Conservation (phyloP, 305 asterid genomes). For the Fraxinus baroniana region DNA sequence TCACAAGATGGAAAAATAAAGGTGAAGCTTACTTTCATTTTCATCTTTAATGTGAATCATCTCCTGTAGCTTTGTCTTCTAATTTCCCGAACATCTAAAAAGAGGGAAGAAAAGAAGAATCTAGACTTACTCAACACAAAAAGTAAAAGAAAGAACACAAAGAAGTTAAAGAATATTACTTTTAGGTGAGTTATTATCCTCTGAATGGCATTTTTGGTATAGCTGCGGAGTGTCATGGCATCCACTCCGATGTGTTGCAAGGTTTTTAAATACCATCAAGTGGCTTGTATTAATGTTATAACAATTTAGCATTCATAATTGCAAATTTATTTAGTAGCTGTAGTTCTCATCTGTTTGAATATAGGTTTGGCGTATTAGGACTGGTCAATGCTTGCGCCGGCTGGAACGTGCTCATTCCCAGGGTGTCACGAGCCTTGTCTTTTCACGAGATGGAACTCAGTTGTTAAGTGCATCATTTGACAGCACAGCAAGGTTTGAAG, state of each 20-base stretch:
- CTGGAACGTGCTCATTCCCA: constrained; percentile 95
- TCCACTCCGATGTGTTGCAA: neutral
- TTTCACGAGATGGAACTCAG: constrained; percentile 96
- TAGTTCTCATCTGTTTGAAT: constrained; percentile 9
- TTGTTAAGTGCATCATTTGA: constrained; percentile 91
- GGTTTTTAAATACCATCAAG: neutral
- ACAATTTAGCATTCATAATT: constrained; percentile 1
- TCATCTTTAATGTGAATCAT: constrained; percentile 7
- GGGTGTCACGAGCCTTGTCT: constrained; percentile 90
- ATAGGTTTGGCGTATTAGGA: constrained; percentile 98
- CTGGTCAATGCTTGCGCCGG: constrained; percentile 96
- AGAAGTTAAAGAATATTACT: constrained; percentile 2
- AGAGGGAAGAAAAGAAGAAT: neutral
- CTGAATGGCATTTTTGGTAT: neutral
- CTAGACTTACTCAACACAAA: neutral
- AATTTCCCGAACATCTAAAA: neutral
- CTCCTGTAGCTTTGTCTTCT: constrained; percentile 5
- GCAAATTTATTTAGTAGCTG: neutral
- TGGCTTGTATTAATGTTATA: neutral
- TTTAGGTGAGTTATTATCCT: neutral
- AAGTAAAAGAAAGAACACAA: neutral
- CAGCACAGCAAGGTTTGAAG: constrained; percentile 83
- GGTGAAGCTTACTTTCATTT: constrained; percentile 38
- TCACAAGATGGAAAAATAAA: constrained; percentile 98
- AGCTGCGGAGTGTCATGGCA: neutral